Conservation (phyloP, 306 rosid species). For the Astragalus glycyphyllos region DNA sequence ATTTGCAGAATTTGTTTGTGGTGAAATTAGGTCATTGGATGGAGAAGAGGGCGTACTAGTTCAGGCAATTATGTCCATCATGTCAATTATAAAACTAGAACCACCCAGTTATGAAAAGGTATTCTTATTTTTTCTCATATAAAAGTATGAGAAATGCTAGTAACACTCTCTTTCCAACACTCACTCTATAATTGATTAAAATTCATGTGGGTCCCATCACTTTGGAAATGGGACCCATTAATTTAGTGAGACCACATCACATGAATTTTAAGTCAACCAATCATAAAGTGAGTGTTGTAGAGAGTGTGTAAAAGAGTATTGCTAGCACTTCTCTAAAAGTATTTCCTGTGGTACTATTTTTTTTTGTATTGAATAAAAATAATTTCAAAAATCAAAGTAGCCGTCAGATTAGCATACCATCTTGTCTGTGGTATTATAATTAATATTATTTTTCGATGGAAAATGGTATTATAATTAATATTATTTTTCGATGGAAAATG, state of each 20-base stretch:
- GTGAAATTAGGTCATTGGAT: slow-evolving; percentile 64
- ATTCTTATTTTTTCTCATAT: slow-evolving; percentile 40
- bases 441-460: too few species aligned
- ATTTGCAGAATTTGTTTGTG: slow-evolving; percentile 62
- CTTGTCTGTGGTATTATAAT: not conserved
- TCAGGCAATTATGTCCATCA: slow-evolving; percentile 86
- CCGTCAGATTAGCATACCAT: slow-evolving; percentile 31
- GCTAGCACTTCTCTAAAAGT: not conserved
- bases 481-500: not conserved
- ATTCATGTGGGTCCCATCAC: too few species aligned
- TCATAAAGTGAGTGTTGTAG: too few species aligned
- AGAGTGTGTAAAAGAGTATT: too few species aligned
- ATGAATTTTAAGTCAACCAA: too few species aligned
- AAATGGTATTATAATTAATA: slow-evolving; percentile 5
- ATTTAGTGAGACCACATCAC: too few species aligned
- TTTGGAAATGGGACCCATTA: too few species aligned
- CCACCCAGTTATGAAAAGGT: slow-evolving; percentile 89
- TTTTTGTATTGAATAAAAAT: slow-evolving; percentile 13
- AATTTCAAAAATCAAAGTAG: slow-evolving; percentile 20
- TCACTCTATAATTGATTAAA: too few species aligned
- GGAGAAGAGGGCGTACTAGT: slow-evolving; percentile 81
- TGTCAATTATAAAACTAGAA: slow-evolving; percentile 73
- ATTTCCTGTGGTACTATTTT: slow-evolving; percentile 24
- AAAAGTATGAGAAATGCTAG: not conserved
- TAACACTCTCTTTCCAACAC: too few species aligned